Evolutionary conservation across 495 filamentous ascomycete genomes (phyloP), one percentile per base, ranked within the genome.

Genomic region (Penicillium subrubescens): DNA sequence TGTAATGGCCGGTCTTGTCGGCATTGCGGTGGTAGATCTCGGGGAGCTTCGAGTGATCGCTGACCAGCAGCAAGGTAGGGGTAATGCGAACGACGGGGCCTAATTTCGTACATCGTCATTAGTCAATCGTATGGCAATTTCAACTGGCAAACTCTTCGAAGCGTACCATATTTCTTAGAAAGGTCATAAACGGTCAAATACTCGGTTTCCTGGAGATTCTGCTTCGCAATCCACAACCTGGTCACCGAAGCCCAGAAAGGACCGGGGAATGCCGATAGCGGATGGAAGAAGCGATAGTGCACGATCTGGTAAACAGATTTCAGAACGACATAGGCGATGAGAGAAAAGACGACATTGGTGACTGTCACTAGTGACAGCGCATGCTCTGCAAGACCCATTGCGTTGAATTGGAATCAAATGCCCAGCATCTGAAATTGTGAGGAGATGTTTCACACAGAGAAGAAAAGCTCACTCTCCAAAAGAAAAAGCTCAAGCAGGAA

Each of bases 1-100:
- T 82, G 57, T 86, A 86, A 60, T 84, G 81, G 5, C 79, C 77
- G 1, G 82, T 81, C 60, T 87, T 88, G 72, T 86, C 83, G 14
- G 79, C 83, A 64, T 81, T 77, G 58, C 82, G 79, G 63, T 85
- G 79, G 70, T 86, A 86, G 39, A 86, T 72, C 8, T 81, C 73
- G 0, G 83, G 83, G n/a, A 86, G 76, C 31, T 81, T 74, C 14
- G 70, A 67, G 17, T 81, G 76, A 60, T 83, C 79, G 67, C 65
- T 78, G 67, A 83, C 79, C 23, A 76, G 71, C 39, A 83, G 64
- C 55, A 83, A 64, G 12, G 80, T 83, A 11, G 81, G 81, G 31
- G 77, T 77, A 46, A 83, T 71, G 15, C 81, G 79, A 14, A 83
- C 73, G 15, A 83, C 77, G 6, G 78, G 76, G 11, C 81, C 81